These are phyloP conservation scores for Orbilia ellipsospora DNA, from an alignment of 2,329 filamentous ascomycete genomes.

Conservation along the genomic window DNA sequence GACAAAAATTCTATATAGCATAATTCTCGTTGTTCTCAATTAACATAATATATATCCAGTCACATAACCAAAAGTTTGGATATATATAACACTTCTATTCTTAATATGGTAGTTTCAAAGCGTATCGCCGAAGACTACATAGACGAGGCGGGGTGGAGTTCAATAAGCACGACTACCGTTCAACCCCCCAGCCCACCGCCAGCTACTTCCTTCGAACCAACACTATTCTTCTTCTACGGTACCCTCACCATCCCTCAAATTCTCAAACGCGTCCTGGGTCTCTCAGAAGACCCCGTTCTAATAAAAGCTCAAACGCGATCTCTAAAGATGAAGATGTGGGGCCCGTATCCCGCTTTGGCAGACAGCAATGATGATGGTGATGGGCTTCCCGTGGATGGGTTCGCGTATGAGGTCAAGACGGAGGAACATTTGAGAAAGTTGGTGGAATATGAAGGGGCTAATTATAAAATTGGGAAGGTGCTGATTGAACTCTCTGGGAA, in stretches of 20 bases:
- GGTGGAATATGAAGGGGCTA: conserved; percentile 8
- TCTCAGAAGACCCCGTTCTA: conserved; percentile 7
- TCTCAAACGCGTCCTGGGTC: neutral
- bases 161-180: too few relatives aligned
- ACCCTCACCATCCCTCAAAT: conserved; percentile 2
- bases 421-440: conserved; percentile 18
- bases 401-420: conserved; percentile 8
- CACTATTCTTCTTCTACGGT: neutral
- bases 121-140: too few relatives aligned
- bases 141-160: too few relatives aligned
- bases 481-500: neutral
- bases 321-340: conserved; percentile 30
- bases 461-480: neutral
- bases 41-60: too few relatives aligned
- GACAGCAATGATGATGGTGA: neutral
- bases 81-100: too few relatives aligned
- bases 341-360: conserved; percentile 14
- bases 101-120: too few relatives aligned
- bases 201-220: conserved; percentile 4
- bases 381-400: neutral
- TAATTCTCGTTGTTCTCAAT: too few relatives aligned
- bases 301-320: neutral
- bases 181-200: neutral
- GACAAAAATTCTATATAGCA: too few relatives aligned
- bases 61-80: too few relatives aligned